Percentiles rank a stretch among this genome's conserved stretches.
These are phyloP conservation scores for Populus trichocarpa DNA, from an alignment of 441 rosid species.

Conservation along the genomic window DNA sequence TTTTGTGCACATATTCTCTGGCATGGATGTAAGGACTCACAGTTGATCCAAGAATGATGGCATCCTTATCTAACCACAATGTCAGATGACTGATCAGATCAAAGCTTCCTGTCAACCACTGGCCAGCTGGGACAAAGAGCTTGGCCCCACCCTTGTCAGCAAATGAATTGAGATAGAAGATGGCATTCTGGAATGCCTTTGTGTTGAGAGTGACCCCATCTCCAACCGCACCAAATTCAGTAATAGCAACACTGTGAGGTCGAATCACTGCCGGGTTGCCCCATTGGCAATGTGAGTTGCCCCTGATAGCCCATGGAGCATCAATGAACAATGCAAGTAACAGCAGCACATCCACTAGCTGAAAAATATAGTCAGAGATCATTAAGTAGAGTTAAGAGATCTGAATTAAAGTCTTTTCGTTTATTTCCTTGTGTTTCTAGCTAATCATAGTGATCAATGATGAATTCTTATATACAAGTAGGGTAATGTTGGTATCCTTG, in stretches of 20 bases:
- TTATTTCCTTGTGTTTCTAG: neutral
- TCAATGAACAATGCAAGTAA: slow-evolving; percentile 48
- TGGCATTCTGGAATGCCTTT: slow-evolving; percentile 96
- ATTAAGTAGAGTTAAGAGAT: slow-evolving; percentile 15
- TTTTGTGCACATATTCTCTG: neutral
- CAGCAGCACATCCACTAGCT: slow-evolving; percentile 74
- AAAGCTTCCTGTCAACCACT: slow-evolving; percentile 97
- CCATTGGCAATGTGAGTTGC: slow-evolving; percentile 53
- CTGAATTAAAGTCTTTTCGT: neutral
- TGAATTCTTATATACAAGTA: neutral
- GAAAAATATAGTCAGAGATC: slow-evolving; percentile 18
- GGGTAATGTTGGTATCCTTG: neutral
- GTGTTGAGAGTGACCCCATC: slow-evolving; percentile 95
- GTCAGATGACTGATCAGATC: slow-evolving; percentile 93
- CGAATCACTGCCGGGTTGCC: slow-evolving; percentile 40
- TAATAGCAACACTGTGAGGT: slow-evolving; percentile 91
- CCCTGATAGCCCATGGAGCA: slow-evolving; percentile 48
- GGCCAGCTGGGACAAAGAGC: slow-evolving; percentile 92
- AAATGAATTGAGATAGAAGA: slow-evolving; percentile 94
- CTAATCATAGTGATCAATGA: neutral
- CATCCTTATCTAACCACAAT: slow-evolving; percentile 83
- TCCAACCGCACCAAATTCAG: slow-evolving; percentile 97
- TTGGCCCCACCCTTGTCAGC: slow-evolving; percentile 97
- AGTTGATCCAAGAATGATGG: slow-evolving; percentile 88
- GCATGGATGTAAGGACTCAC: slow-evolving; percentile 37